phyloP scores from a whole-genome alignment of 257 asterid genomes.

The Coffea canephora region DNA sequence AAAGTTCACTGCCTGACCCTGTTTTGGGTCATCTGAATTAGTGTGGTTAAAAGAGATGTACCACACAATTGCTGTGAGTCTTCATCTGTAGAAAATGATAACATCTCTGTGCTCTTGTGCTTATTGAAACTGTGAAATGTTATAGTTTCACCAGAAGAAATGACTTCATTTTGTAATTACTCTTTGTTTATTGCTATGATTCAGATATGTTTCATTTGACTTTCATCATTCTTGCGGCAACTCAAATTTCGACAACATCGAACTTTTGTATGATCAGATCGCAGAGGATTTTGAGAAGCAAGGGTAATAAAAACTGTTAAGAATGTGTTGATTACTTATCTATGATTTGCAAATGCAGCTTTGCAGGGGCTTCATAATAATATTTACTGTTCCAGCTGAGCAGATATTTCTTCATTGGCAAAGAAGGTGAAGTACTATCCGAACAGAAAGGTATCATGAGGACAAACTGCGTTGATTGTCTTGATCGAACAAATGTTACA shows the following conservation, averaged over 20 bases:
- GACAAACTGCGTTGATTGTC: constrained; percentile 95
- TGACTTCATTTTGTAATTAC: not conserved
- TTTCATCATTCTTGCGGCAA: constrained; percentile 84
- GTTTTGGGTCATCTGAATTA: not conserved
- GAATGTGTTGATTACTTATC: not conserved
- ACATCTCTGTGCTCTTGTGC: not conserved
- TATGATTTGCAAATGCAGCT: constrained; percentile 22
- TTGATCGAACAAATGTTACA: constrained; percentile 95
- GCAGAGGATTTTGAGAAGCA: constrained; percentile 79
- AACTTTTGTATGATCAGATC: constrained; percentile 68
- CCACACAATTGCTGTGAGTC: not conserved
- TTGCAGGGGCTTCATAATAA: constrained; percentile 45
- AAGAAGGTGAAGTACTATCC: constrained; percentile 62
- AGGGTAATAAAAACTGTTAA: constrained; percentile 50
- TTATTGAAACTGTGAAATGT: not conserved
- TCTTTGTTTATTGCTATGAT: constrained; percentile 21
- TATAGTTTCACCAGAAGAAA: not conserved
- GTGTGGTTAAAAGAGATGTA: not conserved
- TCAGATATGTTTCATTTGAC: constrained; percentile 86
- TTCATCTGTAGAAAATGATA: not conserved
- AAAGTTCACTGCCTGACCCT: not conserved
- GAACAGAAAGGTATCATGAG: constrained; percentile 86
- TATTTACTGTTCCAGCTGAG: constrained; percentile 81
- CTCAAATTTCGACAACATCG: constrained; percentile 76
- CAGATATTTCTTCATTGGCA: constrained; percentile 90